Conservation (phyloP, 768 basidiomycete species). For the Lentinula sp. region DNA sequence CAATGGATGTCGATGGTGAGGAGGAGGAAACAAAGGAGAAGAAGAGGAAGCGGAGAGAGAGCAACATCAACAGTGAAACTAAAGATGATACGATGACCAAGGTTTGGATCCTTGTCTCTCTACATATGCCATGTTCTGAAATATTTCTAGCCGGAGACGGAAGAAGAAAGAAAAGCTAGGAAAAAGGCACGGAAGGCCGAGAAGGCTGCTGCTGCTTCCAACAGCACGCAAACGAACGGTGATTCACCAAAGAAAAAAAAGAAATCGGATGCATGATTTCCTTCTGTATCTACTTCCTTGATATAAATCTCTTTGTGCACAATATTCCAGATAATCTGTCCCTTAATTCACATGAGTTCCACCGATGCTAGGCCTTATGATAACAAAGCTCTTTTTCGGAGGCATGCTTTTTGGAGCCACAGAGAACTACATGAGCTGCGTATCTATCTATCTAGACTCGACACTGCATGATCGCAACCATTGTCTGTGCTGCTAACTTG, state of each 20-base stretch:
- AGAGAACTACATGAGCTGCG: too few species aligned
- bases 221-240: slow-evolving; percentile 29
- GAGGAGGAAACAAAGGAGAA: slow-evolving; percentile 27
- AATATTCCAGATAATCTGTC: too few species aligned
- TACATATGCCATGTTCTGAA: slow-evolving; percentile 5
- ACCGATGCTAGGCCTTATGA: too few species aligned
- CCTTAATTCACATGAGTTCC: too few species aligned
- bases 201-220: slow-evolving; percentile 55
- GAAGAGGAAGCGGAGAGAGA: slow-evolving; percentile 49
- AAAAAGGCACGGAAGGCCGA: slow-evolving; percentile 77
- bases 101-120: slow-evolving; percentile 22
- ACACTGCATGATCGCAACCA: too few species aligned
- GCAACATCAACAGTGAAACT: slow-evolving; percentile 43
- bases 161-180: slow-evolving; percentile 76
- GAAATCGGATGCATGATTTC: slow-evolving; percentile 23
- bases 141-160: slow-evolving; percentile 54
- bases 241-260: slow-evolving; percentile 57
- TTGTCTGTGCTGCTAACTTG: too few species aligned
- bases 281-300: neutral
- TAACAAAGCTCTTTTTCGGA: too few species aligned
- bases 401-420: too few species aligned
- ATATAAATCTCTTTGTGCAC: neutral
- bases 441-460: too few species aligned
- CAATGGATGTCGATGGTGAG: slow-evolving; percentile 37
- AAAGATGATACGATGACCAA: slow-evolving; percentile 28